These are phyloP conservation scores for Vanrija sp. DNA, from an alignment of 1,284 basidiomycete species.

Conservation along the genomic window DNA sequence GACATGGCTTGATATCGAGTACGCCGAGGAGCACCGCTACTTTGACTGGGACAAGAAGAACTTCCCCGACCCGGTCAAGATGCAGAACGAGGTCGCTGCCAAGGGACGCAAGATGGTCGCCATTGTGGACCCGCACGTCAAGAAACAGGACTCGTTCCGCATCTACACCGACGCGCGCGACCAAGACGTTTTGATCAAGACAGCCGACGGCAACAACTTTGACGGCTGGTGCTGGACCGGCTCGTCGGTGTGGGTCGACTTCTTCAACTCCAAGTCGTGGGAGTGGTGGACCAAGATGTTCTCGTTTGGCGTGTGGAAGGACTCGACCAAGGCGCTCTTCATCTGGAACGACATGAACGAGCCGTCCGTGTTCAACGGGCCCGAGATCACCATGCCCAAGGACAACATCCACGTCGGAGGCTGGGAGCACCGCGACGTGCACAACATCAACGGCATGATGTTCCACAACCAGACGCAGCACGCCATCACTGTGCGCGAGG, in stretches of 20 bases:
- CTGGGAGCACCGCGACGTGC: conserved; percentile 94
- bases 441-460: conserved; percentile 52
- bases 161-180: conserved; percentile 83
- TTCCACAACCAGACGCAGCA: conserved; percentile 78
- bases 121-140: conserved; percentile 95
- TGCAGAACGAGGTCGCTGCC: conserved; percentile 84
- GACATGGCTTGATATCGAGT: conserved; percentile 98
- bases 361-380: conserved; percentile 97
- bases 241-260: conserved; percentile 92
- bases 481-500: conserved; percentile 71
- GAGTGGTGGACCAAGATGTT: conserved; percentile 87
- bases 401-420: conserved; percentile 84
- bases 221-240: conserved; percentile 99
- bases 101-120: conserved; percentile 93
- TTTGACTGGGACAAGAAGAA: conserved; percentile 91
- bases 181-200: conserved; percentile 75
- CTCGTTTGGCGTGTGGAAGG: conserved; percentile 57
- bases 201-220: conserved; percentile 75
- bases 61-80: conserved; percentile 90
- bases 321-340: conserved; percentile 68
- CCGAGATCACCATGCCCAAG: conserved; percentile 95
- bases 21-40: conserved; percentile 90
- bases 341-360: conserved; percentile 99
- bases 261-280: conserved; percentile 88
- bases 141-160: conserved; percentile 73